These are phyloP conservation scores for Noccaea caerulescens DNA, from an alignment of 345 rosid genomes.

Conservation along the genomic window DNA sequence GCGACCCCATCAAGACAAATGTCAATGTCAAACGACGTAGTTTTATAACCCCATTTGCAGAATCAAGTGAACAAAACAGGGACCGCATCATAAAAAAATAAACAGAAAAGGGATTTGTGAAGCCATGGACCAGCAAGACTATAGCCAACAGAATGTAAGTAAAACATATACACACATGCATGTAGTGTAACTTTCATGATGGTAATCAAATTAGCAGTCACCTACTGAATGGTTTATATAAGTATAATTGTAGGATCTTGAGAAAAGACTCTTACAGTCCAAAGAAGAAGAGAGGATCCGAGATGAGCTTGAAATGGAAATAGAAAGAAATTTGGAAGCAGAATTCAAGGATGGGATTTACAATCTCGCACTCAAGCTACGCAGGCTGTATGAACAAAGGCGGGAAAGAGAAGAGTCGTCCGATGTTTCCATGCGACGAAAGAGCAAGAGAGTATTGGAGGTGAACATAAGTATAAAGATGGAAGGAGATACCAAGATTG, in stretches of 20 bases:
- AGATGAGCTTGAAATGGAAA: conserved; percentile 67
- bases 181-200: conserved; percentile 21
- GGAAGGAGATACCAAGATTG: conserved; percentile 72
- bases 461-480: conserved; percentile 67
- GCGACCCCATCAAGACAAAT: conserved; percentile 26
- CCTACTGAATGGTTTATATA: conserved; percentile 1
- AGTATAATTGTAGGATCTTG: conserved; percentile 26
- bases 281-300: conserved; percentile 67
- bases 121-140: conserved; percentile 37
- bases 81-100: conserved; percentile 6
- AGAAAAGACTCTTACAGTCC: conserved; percentile 34
- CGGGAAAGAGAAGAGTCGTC: conserved; percentile 50
- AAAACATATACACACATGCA: conserved; percentile 2
- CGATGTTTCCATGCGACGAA: conserved; percentile 18
- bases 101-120: not conserved
- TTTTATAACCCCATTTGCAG: conserved; percentile 29
- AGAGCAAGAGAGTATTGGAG: conserved; percentile 49
- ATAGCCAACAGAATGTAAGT: conserved; percentile 33
- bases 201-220: not conserved
- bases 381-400: conserved; percentile 62
- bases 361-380: conserved; percentile 67
- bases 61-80: conserved; percentile 3
- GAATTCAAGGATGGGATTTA: conserved; percentile 78
- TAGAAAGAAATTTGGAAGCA: conserved; percentile 73
- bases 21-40: conserved; percentile 27